These are phyloP conservation scores for Pichia exigua DNA, from an alignment of 805 yeast species.

Conservation along the genomic window DNA sequence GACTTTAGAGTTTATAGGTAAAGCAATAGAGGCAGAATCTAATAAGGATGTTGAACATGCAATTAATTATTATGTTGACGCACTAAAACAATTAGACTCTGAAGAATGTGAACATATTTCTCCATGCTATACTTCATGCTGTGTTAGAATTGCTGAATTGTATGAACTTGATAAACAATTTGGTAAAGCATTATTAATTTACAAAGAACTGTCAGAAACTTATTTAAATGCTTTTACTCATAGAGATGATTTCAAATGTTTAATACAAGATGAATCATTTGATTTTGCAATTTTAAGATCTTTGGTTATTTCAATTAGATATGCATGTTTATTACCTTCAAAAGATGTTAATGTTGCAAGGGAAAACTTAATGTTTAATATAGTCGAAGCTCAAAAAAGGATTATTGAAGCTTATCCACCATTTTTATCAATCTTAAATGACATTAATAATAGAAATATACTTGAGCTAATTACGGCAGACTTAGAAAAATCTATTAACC, in stretches of 20 bases:
- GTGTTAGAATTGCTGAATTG: conserved; percentile 76
- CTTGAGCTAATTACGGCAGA: conserved; percentile 10
- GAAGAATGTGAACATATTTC: conserved; percentile 44
- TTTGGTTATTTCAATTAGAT: conserved; percentile 19
- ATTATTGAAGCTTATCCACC: conserved; percentile 22
- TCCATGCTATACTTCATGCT: conserved; percentile 83
- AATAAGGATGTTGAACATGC: conserved; percentile 54
- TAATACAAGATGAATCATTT: conserved; percentile 6
- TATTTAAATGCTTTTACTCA: conserved; percentile 10
- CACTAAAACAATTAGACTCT: conserved; percentile 52
- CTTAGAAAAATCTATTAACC: conserved; percentile 6
- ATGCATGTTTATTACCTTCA: conserved; percentile 17
- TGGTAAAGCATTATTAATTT: conserved; percentile 22
- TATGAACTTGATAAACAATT: conserved; percentile 40
- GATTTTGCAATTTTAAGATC: conserved; percentile 16
- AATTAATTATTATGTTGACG: conserved; percentile 59
- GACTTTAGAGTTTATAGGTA: conserved; percentile 6
- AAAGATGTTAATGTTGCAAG: conserved; percentile 17
- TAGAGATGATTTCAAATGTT: conserved; percentile 5
- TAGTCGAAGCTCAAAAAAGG: conserved; percentile 20
- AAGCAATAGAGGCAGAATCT: conserved; percentile 16
- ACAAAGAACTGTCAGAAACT: conserved; percentile 15
- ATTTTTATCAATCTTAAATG: conserved; percentile 17
- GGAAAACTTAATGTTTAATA: conserved; percentile 16
- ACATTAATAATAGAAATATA: conserved; percentile 12